Conservation (phyloP, 345 rosid genomes). For the Rhizophora mangle region DNA sequence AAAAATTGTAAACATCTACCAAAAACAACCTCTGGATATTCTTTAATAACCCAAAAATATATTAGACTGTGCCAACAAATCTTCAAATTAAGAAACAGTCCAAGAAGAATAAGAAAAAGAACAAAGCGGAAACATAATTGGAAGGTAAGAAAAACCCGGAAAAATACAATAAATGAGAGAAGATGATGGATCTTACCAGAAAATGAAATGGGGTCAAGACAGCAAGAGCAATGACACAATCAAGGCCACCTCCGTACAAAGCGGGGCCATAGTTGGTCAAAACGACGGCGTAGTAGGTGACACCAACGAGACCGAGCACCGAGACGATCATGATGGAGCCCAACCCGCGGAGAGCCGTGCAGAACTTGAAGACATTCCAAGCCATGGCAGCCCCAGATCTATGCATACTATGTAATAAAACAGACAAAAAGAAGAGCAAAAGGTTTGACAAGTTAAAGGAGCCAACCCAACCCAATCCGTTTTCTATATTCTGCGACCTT, state of each 20-base stretch:
- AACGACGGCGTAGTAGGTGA: conserved; percentile 88
- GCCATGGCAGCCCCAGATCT: conserved; percentile 98
- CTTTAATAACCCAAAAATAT: too few relatives aligned
- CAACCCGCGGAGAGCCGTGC: conserved; percentile 89
- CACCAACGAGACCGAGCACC: conserved; percentile 90
- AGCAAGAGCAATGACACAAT: conserved; percentile 48
- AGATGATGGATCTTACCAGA: conserved; percentile 48
- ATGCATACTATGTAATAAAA: conserved; percentile 53
- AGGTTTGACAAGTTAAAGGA: not conserved
- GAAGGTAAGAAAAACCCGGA: not conserved
- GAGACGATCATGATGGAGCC: conserved; percentile 97
- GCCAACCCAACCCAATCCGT: too few relatives aligned
- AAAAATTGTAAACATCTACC: too few relatives aligned
- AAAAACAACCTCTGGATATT: too few relatives aligned
- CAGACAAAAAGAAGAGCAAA: not conserved
- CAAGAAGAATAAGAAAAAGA: not conserved
- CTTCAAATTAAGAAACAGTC: not conserved
- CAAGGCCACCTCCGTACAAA: conserved; percentile 60
- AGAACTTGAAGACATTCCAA: conserved; percentile 97
- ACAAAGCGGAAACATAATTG: not conserved
- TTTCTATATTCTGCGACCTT: not conserved
- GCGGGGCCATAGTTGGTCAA: conserved; percentile 84
- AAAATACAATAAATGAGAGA: not conserved
- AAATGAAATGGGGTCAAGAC: conserved; percentile 73
- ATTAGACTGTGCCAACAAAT: too few relatives aligned